Base-by-base conservation (phyloP, 2,329 filamentous ascomycete species). In the Sclerotinia borealis region DNA sequence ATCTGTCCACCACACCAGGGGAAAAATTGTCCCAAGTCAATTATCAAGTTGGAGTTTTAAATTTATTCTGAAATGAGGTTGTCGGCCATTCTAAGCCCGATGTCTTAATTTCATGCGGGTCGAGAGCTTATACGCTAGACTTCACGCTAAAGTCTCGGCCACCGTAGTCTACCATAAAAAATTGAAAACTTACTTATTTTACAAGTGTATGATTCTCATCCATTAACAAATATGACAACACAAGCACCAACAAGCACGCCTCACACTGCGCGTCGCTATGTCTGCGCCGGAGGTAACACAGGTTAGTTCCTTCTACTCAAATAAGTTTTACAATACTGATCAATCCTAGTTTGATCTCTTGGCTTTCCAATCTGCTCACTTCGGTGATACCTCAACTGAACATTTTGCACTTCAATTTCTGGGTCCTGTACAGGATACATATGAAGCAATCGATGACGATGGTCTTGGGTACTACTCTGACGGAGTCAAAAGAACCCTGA, bases 401-500 rank as follows among this genome's bases (percentile, higher is more conserved):
- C 87, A 91, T 69, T 90, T 91, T 73, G 80, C 80, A 13, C 62
- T 68, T 39, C 67, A 75, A 51, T 79, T 82, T 34, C 66, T 81
- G 22, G 69, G 75, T n/a, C 73, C 77, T 27, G 86, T 85, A 67
- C 72, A 75, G 17, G 76, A 79, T 9, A 83, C 85, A 68, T 72
- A 81, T 59, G 72, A 71, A 15, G 76, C 76, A 2, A 29, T 73
- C 25, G 85, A 87, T 31, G 84, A 87, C 45, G 89, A 91, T 72
- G 85, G 78, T 1, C 79, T 97, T 19, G 93, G 92, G 22, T 93
- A 91, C 75, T 98, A 98, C 69, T 77, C 84, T 1, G 93, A 98
- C 72, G 93, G 93, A 3, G 85, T 87, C 66, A 95, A 95, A 74
- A 88, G 93, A 47, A 96, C 92, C 22, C 80, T 98, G 70, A 97